These are phyloP conservation scores for Huntiella savannae DNA, from an alignment of 2,329 filamentous ascomycete genomes.

Conservation along the genomic window DNA sequence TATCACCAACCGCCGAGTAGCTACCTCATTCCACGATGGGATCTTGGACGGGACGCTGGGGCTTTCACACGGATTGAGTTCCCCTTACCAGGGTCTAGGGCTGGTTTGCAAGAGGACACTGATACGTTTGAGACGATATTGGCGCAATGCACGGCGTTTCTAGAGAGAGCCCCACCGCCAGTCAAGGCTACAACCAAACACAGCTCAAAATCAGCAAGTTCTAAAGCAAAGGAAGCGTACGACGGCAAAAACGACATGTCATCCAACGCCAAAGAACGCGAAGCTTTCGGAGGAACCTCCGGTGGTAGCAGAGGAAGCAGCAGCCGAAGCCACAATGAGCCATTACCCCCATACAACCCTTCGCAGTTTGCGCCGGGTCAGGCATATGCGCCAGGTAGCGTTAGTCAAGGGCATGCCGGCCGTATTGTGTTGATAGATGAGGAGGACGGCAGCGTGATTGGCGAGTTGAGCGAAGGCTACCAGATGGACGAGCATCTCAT, in stretches of 20 bases:
- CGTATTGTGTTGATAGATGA: slow-evolving; percentile 89
- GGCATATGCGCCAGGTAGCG: slow-evolving; percentile 48
- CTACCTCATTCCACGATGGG: slow-evolving; percentile 91
- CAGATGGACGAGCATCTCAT: slow-evolving; percentile 60
- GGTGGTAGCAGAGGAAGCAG: slow-evolving; percentile 13
- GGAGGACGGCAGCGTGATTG: slow-evolving; percentile 87
- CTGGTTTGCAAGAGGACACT: slow-evolving; percentile 70
- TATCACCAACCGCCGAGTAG: slow-evolving; percentile 86
- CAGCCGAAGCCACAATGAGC: slow-evolving; percentile 17
- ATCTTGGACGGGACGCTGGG: slow-evolving; percentile 69
- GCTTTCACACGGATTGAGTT: slow-evolving; percentile 92
- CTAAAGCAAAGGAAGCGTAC: slow-evolving; percentile 11
- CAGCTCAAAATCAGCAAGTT: slow-evolving; percentile 17
- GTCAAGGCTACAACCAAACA: slow-evolving; percentile 16
- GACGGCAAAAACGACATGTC: too few species aligned
- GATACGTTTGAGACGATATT: slow-evolving; percentile 96
- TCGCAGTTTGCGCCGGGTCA: slow-evolving; percentile 62
- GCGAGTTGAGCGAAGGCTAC: slow-evolving; percentile 70
- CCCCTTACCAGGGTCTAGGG: slow-evolving; percentile 49
- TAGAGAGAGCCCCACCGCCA: slow-evolving; percentile 60
- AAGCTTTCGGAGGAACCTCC: slow-evolving; percentile 14
- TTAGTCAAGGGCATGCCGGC: slow-evolving; percentile 35
- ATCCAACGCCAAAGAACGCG: slow-evolving; percentile 21
- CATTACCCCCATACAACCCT: slow-evolving; percentile 56
- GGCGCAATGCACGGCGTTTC: slow-evolving; percentile 91